These are phyloP conservation scores for Heliocybe sulcata DNA, from an alignment of 1,284 basidiomycete species.

Conservation along the genomic window DNA sequence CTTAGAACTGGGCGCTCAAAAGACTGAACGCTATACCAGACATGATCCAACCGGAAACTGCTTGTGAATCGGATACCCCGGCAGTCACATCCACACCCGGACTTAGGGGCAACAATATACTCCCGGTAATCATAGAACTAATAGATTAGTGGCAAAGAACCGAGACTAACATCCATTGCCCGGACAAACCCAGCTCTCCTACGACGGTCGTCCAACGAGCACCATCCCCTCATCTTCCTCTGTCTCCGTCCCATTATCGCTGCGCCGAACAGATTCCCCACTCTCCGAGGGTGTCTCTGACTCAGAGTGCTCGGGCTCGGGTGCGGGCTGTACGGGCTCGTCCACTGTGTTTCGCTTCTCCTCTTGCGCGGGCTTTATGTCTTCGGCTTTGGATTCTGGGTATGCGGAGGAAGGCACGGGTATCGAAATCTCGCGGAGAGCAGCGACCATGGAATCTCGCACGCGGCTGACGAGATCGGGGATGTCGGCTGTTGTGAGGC, in stretches of 20 bases:
- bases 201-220: constrained; percentile 53
- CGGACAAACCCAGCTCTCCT: constrained; percentile 1
- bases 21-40: too few species aligned
- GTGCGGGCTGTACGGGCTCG: background rate
- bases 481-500: constrained; percentile 61
- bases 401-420: constrained; percentile 23
- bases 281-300: background rate
- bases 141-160: background rate
- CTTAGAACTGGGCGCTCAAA: too few species aligned
- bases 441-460: constrained; percentile 64
- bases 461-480: constrained; percentile 54
- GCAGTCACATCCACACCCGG: too few species aligned
- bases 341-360: background rate
- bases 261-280: constrained; percentile 15
- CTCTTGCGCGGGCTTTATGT: constrained; percentile 5
- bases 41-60: too few species aligned
- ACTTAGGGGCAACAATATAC: too few species aligned
- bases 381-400: constrained; percentile 10
- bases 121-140: background rate
- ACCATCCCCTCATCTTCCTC: constrained; percentile 79
- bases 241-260: constrained; percentile 60
- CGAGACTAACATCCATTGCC: background rate
- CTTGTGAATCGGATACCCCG: too few species aligned
- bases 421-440: constrained; percentile 61
- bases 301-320: background rate